phyloP scores from a whole-genome alignment of 208 protist species.

The Chromosphaera perkinsii region DNA sequence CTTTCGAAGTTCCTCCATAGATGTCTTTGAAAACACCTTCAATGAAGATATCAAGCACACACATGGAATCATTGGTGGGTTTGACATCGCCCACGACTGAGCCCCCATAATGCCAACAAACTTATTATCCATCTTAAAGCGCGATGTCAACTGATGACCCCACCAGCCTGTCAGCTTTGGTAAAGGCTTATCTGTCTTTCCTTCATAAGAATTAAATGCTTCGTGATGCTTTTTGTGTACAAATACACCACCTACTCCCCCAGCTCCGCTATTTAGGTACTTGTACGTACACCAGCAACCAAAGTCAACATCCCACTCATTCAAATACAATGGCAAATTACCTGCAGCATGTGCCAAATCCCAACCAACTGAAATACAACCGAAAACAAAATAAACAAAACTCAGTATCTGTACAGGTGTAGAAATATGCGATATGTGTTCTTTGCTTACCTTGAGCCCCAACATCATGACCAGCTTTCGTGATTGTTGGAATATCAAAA shows the following conservation, averaged over 20 bases:
- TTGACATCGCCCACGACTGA: slow-evolving; percentile 70
- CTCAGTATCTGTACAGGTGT: neutral
- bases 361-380: slow-evolving; percentile 71
- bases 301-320: slow-evolving; percentile 91
- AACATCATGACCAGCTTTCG: slow-evolving; percentile 61
- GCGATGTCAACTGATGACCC: slow-evolving; percentile 67
- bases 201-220: no score
- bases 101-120: slow-evolving; percentile 66
- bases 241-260: slow-evolving; percentile 72
- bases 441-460: neutral
- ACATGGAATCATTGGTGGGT: slow-evolving; percentile 56
- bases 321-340: slow-evolving; percentile 78
- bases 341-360: slow-evolving; percentile 87
- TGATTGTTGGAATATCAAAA: slow-evolving; percentile 81
- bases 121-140: slow-evolving; percentile 64
- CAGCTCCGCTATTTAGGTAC: slow-evolving; percentile 84
- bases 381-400: slow-evolving; percentile 14
- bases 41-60: slow-evolving; percentile 63
- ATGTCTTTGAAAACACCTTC: slow-evolving; percentile 67
- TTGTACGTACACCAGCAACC: slow-evolving; percentile 90
- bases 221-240: slow-evolving; percentile 73
- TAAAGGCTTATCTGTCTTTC: neutral
- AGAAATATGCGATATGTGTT: neutral
- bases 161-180: slow-evolving; percentile 68
- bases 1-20: slow-evolving; percentile 60